These are phyloP conservation scores for Ganoderma sinense DNA, from an alignment of 1,284 basidiomycete species.

Conservation along the genomic window DNA sequence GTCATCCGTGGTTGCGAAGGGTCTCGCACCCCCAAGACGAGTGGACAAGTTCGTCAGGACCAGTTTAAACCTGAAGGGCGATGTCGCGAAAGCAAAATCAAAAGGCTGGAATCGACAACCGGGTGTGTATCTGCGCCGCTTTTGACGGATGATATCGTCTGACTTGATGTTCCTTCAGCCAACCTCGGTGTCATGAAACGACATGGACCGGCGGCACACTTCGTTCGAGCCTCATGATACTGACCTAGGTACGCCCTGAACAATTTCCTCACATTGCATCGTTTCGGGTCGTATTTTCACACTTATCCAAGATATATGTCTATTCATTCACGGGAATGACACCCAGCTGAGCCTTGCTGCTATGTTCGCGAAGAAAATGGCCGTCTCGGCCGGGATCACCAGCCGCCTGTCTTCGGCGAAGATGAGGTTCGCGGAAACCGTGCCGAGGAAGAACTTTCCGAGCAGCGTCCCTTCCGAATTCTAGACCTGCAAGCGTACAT, in stretches of 20 bases:
- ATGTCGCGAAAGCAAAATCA: constrained; percentile 25
- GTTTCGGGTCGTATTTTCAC: not conserved
- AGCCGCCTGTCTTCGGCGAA: constrained; percentile 72
- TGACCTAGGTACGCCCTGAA: not conserved
- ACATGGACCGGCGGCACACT: constrained; percentile 40
- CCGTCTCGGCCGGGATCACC: constrained; percentile 74
- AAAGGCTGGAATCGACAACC: constrained; percentile 45
- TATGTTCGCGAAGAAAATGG: constrained; percentile 69
- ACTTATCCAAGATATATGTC: not conserved
- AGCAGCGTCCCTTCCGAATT: constrained; percentile 67
- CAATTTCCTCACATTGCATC: not conserved
- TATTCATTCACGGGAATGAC: constrained; percentile 29
- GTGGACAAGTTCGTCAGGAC: constrained; percentile 39
- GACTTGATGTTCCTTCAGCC: constrained; percentile 21
- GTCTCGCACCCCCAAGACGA: constrained; percentile 33
- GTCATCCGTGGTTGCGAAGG: constrained; percentile 27
- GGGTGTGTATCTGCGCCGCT: constrained; percentile 30
- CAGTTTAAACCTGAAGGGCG: constrained; percentile 40
- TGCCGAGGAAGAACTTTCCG: constrained; percentile 78
- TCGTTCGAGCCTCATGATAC: constrained; percentile 33
- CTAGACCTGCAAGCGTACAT: constrained; percentile 58
- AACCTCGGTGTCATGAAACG: constrained; percentile 42
- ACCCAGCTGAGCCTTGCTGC: constrained; percentile 45
- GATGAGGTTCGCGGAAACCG: constrained; percentile 66
- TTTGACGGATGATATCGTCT: no score